Evolutionary conservation across 2,329 filamentous ascomycete species (phyloP).

Genomic region (Akanthomyces muscarius): DNA sequence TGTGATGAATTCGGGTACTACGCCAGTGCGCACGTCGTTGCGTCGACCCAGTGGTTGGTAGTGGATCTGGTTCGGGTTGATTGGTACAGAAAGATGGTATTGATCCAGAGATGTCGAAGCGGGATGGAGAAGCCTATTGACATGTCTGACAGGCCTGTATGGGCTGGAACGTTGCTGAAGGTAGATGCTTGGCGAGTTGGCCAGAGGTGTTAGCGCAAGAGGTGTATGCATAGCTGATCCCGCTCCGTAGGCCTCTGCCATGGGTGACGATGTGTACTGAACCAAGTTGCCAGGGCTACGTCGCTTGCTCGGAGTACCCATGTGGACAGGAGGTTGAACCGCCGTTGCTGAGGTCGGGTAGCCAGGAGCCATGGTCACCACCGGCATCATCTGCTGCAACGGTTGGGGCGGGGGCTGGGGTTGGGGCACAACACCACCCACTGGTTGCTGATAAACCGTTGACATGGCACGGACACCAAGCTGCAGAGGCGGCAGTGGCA

Average conservation of each 20-base stretch:
- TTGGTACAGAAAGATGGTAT: constrained; percentile 56
- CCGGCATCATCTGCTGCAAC: constrained; percentile 19
- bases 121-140: constrained; percentile 86
- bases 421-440: constrained; percentile 37
- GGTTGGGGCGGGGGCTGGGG: constrained; percentile 10
- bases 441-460: constrained; percentile 63
- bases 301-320: constrained; percentile 50
- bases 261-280: constrained; percentile 57
- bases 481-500: constrained; percentile 61
- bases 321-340: constrained; percentile 30
- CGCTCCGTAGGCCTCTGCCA: constrained; percentile 58
- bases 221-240: constrained; percentile 55
- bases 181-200: constrained; percentile 83
- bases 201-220: constrained; percentile 56
- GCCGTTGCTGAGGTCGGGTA: constrained; percentile 18
- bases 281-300: constrained; percentile 49
- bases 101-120: constrained; percentile 75
- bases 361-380: constrained; percentile 12
- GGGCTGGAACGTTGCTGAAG: constrained; percentile 85
- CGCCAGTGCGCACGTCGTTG: constrained; percentile 63
- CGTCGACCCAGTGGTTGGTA: constrained; percentile 73
- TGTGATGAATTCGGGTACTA: constrained; percentile 60
- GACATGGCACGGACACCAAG: constrained; percentile 68
- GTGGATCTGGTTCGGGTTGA: constrained; percentile 71
- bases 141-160: constrained; percentile 83